A percentile compares a stretch with the other conserved stretches of the same genome.
These are phyloP conservation scores for Whalleya microplaca DNA, from an alignment of 2,329 filamentous ascomycete species.

Conservation along the genomic window DNA sequence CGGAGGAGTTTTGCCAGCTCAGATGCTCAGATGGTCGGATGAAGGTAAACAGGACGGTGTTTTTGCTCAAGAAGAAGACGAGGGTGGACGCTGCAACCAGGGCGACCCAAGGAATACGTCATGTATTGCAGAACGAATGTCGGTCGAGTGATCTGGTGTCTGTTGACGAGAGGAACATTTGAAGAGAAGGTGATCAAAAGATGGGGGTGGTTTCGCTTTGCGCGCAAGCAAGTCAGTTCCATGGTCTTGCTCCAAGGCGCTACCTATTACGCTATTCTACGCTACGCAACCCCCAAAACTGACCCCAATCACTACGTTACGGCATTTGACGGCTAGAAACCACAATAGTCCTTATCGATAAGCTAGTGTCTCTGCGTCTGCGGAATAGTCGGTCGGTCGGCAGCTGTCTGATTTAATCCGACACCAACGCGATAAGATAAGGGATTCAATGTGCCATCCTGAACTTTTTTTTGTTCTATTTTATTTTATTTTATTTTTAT, in stretches of 20 bases:
- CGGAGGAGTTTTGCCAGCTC: constrained; percentile 22
- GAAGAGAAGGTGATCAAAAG: constrained; percentile 25
- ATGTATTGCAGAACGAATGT: constrained; percentile 24
- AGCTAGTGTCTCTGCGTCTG: no score
- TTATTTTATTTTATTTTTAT: not conserved
- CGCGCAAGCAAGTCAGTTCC: constrained; percentile 32
- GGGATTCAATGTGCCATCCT: not conserved
- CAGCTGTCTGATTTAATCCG: constrained; percentile 10
- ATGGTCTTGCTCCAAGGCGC: constrained; percentile 17
- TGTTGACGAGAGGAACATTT: constrained; percentile 20
- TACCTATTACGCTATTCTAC: no score
- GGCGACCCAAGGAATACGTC: constrained; percentile 7
- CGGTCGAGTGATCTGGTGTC: constrained; percentile 16
- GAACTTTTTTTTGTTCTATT: constrained; percentile 2
- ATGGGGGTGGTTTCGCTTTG: constrained; percentile 32
- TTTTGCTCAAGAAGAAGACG: constrained; percentile 19
- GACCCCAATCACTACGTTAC: constrained; percentile 28
- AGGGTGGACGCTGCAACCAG: constrained; percentile 9
- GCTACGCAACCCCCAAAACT: no score
- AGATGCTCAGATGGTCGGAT: constrained; percentile 9
- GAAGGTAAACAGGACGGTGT: constrained; percentile 12
- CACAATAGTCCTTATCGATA: constrained; percentile 34
- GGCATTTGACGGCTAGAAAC: constrained; percentile 32
- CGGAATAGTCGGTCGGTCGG: no score
- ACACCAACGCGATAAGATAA: not conserved